phyloP scores from a whole-genome alignment of 2,329 filamentous ascomycete genomes.

The Sordariomycetes sp. region DNA sequence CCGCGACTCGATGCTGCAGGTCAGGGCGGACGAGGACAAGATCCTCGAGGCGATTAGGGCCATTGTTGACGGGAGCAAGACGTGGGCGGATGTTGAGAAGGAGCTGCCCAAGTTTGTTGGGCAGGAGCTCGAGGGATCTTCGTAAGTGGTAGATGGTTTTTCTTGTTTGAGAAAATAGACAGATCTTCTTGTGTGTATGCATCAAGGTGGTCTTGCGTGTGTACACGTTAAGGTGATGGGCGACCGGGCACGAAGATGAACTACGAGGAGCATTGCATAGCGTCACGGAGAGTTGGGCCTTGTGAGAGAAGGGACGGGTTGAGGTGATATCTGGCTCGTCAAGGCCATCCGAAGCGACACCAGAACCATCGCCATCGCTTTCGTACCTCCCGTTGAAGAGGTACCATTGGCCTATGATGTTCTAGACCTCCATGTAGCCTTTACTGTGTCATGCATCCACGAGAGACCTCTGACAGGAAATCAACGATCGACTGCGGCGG shows the following conservation, averaged over 20 bases:
- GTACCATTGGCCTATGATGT: not conserved
- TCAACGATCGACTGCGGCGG: no score
- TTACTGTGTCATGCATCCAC: not conserved
- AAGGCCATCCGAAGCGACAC: not conserved
- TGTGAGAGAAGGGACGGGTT: not conserved
- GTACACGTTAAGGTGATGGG: no score
- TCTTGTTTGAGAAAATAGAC: slow-evolving; percentile 14
- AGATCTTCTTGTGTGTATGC: not conserved
- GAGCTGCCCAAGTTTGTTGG: slow-evolving; percentile 76
- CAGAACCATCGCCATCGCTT: no score
- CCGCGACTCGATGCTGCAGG: slow-evolving; percentile 72
- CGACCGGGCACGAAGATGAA: no score
- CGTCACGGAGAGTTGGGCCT: not conserved
- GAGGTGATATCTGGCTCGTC: not conserved
- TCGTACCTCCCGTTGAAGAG: not conserved
- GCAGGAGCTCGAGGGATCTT: slow-evolving; percentile 44
- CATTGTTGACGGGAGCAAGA: slow-evolving; percentile 25
- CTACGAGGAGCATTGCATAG: no score
- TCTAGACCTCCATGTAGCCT: not conserved
- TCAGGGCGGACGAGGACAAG: slow-evolving; percentile 61
- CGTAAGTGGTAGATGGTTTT: not conserved
- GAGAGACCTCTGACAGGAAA: not conserved
- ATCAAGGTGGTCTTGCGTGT: not conserved
- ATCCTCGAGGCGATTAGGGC: slow-evolving; percentile 56
- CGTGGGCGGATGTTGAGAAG: slow-evolving; percentile 55